Evolutionary conservation across 192 early-diverging fungal genomes (phyloP).

Genomic region (Umbelopsis vinacea): DNA sequence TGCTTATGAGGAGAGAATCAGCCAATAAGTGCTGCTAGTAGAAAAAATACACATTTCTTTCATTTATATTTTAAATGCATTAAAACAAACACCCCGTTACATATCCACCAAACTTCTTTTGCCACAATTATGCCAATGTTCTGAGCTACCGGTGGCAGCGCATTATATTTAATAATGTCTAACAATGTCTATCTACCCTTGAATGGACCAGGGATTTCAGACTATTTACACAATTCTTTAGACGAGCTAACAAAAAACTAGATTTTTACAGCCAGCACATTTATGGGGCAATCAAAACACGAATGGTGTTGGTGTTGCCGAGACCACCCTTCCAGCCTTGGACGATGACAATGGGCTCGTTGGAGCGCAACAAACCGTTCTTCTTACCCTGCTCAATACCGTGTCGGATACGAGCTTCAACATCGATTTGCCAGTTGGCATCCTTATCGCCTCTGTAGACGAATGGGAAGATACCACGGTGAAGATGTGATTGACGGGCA

Average conservation of each 20-base stretch:
- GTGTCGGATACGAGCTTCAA: constrained; percentile 72
- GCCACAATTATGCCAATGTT: background rate
- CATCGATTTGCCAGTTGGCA: constrained; percentile 63
- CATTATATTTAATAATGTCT: background rate
- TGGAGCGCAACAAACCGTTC: constrained; percentile 63
- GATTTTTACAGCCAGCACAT: background rate
- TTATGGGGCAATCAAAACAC: constrained; percentile 59
- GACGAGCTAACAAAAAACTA: background rate
- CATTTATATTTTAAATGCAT: too few species aligned
- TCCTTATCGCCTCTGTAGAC: constrained; percentile 48
- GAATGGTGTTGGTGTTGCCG: constrained; percentile 85
- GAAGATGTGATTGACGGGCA: constrained; percentile 72
- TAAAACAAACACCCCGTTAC: background rate
- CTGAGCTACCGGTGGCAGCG: background rate
- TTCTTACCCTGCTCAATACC: constrained; percentile 71
- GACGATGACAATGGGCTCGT: constrained; percentile 76
- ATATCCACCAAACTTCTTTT: background rate
- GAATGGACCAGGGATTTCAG: background rate
- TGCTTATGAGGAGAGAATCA: constrained; percentile 71
- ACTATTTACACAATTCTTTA: constrained; percentile 16
- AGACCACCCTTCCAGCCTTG: constrained; percentile 86
- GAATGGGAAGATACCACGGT: constrained; percentile 76
- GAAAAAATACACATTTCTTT: too few species aligned
- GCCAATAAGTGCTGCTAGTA: background rate
- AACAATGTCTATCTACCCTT: constrained; percentile 8